Conservation (phyloP, 2,329 filamentous ascomycete species). For the Epichloe scottii region DNA sequence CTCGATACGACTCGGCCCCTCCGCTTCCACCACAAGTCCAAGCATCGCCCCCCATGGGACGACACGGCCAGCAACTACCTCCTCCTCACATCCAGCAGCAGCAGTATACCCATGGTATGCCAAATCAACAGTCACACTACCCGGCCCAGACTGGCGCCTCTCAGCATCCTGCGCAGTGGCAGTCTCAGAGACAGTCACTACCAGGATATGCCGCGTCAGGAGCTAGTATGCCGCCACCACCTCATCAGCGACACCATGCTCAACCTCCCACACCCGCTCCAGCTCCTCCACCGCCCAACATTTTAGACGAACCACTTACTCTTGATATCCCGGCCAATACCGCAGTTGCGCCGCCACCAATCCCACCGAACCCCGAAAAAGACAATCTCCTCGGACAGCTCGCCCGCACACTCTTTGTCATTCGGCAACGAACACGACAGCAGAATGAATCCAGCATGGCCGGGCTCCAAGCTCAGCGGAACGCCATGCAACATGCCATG, state of each 20-base stretch:
- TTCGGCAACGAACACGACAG: conserved; percentile 54
- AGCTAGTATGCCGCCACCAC: conserved; percentile 2
- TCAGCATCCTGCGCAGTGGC: conserved; percentile 12
- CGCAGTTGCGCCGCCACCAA: conserved; percentile 59
- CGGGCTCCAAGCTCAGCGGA: conserved; percentile 66
- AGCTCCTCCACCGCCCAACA: conserved; percentile 32
- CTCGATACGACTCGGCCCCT: conserved; percentile 35
- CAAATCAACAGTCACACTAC: conserved; percentile 2
- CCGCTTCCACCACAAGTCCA: conserved; percentile 27
- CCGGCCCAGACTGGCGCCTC: conserved; percentile 2
- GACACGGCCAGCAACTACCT: conserved; percentile 8
- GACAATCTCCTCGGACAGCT: conserved; percentile 73
- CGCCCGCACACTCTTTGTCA: conserved; percentile 53
- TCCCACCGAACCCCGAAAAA: conserved; percentile 92
- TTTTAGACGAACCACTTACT: conserved; percentile 44
- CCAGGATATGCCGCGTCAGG: conserved; percentile 5
- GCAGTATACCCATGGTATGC: conserved; percentile 4
- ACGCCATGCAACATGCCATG: conserved; percentile 61
- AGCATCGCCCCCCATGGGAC: not conserved
- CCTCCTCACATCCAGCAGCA: conserved; percentile 7
- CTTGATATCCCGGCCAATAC: conserved; percentile 35
- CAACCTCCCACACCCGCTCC: conserved; percentile 10
- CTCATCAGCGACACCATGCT: conserved; percentile 5
- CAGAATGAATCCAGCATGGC: conserved; percentile 65
- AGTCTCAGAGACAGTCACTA: conserved; percentile 9